These are phyloP conservation scores for Boletus rubroflammeus DNA, from an alignment of 768 basidiomycete species.

Conservation along the genomic window DNA sequence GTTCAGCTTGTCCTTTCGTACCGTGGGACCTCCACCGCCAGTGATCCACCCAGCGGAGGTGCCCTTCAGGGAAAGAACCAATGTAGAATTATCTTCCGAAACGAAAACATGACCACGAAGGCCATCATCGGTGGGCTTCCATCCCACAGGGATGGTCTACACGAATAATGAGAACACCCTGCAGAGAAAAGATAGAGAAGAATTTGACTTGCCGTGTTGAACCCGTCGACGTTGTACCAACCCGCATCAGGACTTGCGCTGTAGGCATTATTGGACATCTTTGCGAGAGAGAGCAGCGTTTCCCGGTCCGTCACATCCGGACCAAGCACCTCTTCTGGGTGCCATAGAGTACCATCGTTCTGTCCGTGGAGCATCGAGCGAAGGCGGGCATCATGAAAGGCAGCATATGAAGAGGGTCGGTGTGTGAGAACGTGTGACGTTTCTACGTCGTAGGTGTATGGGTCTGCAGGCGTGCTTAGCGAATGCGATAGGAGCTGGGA, in stretches of 20 bases:
- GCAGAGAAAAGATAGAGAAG: neutral
- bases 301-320: slow-evolving; percentile 74
- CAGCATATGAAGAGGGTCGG: slow-evolving; percentile 42
- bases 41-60: slow-evolving; percentile 71
- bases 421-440: slow-evolving; percentile 40
- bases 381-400: slow-evolving; percentile 34
- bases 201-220: slow-evolving; percentile 50
- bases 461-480: slow-evolving; percentile 19
- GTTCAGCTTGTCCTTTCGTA: slow-evolving; percentile 87
- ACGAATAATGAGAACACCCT: neutral
- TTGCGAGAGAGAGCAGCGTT: slow-evolving; percentile 73
- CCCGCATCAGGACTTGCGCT: slow-evolving; percentile 42
- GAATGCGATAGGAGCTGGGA: slow-evolving; percentile 30
- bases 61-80: slow-evolving; percentile 90
- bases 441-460: slow-evolving; percentile 41
- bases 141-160: slow-evolving; percentile 77
- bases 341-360: slow-evolving; percentile 53
- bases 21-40: slow-evolving; percentile 77
- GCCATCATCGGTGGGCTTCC: slow-evolving; percentile 87
- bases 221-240: slow-evolving; percentile 75
- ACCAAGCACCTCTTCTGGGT: slow-evolving; percentile 54
- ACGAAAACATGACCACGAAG: slow-evolving; percentile 91
- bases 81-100: slow-evolving; percentile 77
- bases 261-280: slow-evolving; percentile 91
- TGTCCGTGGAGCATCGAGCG: slow-evolving; percentile 38